Base-by-base conservation (phyloP, 2,329 filamentous ascomycete species). In the Colletotrichum neosansevieriae region DNA sequence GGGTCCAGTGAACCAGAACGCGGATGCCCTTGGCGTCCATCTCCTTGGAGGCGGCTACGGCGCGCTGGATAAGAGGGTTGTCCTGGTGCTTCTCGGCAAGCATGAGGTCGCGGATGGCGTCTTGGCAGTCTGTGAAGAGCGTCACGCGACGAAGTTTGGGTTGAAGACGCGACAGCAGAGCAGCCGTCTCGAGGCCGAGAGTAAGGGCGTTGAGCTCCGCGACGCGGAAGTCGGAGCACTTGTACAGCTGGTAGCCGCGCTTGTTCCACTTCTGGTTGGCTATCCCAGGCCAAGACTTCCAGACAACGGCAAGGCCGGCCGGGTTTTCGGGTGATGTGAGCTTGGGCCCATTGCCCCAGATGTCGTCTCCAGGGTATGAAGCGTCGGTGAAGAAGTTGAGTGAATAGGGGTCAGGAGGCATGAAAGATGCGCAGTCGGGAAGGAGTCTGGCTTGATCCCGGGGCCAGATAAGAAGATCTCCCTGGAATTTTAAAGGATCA, bases 371-470 rank as follows among this genome's bases (percentile, higher is more conserved):
- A 2, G 51, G 34, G 17, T 58, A 63, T 1, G 64, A 67, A 24
- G 59, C 59, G n/a, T 63, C 64, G 12, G 51, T 40, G 24, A 67
- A 67, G 9, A 67, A 6, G n/a, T 53, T 29, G 7, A 67, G 50
- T 5, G 17, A 44, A 40, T 24, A 34, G 15, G 58, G 58, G 15
- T 6, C 21, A 7, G 57, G 47, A 13, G 36, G 36, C 13, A 12
- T 15, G 36, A 38, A 38, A 15, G 36, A 38, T 11, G 36, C 36
- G 13, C 11, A 5, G 11, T 38, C 11, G 4, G 36, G 36, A 15
- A 38, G 36, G 36, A 13, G 7, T 11, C 36, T 15, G 4, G 36
- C 36, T 2, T 38, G 36, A 11, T 38, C 36, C 36, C 36, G 10
- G 4, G 36, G 36, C 11, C 36, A 15, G 36, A 38, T 38, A 11